phyloP scores from a whole-genome alignment of 108 stramenopile genomes.

The Nitzschia sp. region DNA sequence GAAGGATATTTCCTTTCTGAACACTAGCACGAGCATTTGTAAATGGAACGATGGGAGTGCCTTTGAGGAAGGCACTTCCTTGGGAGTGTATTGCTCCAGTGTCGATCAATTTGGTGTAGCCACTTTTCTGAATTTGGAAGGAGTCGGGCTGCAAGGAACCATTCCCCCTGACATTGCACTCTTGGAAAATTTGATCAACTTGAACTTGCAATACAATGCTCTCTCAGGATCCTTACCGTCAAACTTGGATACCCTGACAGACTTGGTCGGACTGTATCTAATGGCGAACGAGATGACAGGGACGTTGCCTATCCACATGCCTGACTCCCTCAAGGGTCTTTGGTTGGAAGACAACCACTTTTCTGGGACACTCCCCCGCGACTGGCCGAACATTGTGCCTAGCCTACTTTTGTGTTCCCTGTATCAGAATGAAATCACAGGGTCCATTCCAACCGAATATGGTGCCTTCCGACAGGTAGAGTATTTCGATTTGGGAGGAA shows the following conservation, averaged over 20 bases:
- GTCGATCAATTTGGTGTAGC: too few relatives aligned
- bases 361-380: conserved; percentile 26
- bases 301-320: conserved; percentile 26
- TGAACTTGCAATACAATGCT: conserved; percentile 34
- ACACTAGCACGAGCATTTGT: too few relatives aligned
- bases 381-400: conserved; percentile 7
- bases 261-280: conserved; percentile 16
- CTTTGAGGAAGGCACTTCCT: too few relatives aligned
- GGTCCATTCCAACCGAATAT: conserved; percentile 21
- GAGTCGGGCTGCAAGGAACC: conserved; percentile 25
- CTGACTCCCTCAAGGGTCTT: conserved; percentile 20
- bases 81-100: too few relatives aligned
- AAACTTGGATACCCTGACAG: not conserved
- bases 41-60: too few relatives aligned
- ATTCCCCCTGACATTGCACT: conserved; percentile 20
- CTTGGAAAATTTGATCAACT: conserved; percentile 6
- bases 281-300: conserved; percentile 42
- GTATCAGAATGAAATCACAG: conserved; percentile 9
- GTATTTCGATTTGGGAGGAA: too few relatives aligned
- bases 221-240: conserved; percentile 7
- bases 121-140: conserved; percentile 13
- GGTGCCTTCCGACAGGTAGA: not conserved
- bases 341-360: conserved; percentile 33
- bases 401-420: conserved; percentile 1
- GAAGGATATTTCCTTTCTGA: too few relatives aligned